Base-by-base conservation (phyloP, 805 yeast genomes). In the Saccharomycopsis oosterbeekiorum region DNA sequence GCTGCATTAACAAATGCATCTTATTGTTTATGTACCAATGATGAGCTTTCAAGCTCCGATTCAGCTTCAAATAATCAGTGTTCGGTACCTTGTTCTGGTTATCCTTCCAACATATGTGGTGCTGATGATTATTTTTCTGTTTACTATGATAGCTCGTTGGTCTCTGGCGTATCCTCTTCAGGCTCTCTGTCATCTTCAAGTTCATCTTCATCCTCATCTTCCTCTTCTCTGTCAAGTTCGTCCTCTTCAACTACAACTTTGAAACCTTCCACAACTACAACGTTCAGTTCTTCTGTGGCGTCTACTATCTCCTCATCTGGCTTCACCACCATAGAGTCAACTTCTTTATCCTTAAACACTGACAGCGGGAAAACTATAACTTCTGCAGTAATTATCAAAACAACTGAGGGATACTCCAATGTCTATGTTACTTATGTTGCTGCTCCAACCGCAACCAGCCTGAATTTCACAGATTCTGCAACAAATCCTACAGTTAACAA, bases 71-170 rank as follows among this genome's bases (percentile, higher is more conserved):
- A 78, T 67, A 64, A 74, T 68, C 64, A 71, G 26, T 86, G 91
- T 72, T 64, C 69, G 57, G 62, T 67, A 0, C 43, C 67, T 4
- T 89, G 96, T 72, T 70, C 69, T 21, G 96, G 90, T n/a, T 89
- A 79, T 71, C 80, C 82, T 10, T 54, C 66, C 2, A 86, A 85
- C 60, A 73, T 64, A 10, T 89, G 96, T 72, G 91, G 91, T 65
- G 88, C 87, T 39, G 74, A 78, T 24, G 67, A 70, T 36, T 78
- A 78, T 60, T 78, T 78, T 66, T 70, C 75, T 41, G 80, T 84
- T 17, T 82, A 74, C 64, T 73, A 64, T 24, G 76, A 69, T 47
- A 68, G 61, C 36, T 63, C 57, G 14, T 57, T 54, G 14, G 55
- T 50, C 17, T 54, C 59, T 26, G 34, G 34, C 6, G 34, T 29